Percentiles rank a stretch among this genome's conserved stretches.
Conservation (phyloP, 176 grass and related monocot genomes). For the Lolium rigidum region DNA sequence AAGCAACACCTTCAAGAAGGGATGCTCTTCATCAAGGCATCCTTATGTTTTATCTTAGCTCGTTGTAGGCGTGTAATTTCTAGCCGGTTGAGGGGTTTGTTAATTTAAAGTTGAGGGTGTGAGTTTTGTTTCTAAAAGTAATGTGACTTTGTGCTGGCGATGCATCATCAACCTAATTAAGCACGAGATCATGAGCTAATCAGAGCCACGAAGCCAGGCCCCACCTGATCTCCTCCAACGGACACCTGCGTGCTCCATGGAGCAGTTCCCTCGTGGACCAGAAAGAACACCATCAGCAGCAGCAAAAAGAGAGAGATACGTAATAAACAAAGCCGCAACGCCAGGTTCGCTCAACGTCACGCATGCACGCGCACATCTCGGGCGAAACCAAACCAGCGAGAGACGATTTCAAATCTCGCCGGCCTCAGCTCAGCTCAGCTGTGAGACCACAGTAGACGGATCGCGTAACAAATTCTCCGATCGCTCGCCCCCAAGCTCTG, state of each 20-base stretch:
- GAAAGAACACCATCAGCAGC: too few relatives aligned
- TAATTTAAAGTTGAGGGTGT: too few relatives aligned
- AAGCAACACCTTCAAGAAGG: too few relatives aligned
- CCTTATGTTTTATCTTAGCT: too few relatives aligned
- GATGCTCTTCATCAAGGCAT: too few relatives aligned
- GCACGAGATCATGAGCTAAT: not conserved
- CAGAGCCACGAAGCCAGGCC: not conserved
- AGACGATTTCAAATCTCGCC: constrained; percentile 48
- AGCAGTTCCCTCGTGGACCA: not conserved
- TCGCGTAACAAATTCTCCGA: constrained; percentile 28
- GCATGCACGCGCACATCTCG: not conserved
- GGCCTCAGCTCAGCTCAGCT: not conserved
- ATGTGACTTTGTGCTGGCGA: too few relatives aligned
- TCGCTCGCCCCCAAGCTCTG: constrained; percentile 21
- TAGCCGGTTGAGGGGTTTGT: too few relatives aligned
- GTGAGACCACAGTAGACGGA: not conserved
- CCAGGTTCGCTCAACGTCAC: not conserved
- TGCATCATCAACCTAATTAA: not conserved
- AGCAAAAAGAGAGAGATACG: too few relatives aligned
- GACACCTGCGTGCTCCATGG: not conserved
- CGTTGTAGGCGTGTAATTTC: too few relatives aligned
- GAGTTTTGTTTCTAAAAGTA: too few relatives aligned
- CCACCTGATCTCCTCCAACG: not conserved
- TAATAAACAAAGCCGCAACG: not conserved
- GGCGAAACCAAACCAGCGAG: not conserved